phyloP scores from a whole-genome alignment of 2,329 filamentous ascomycete species.

The Botrytis galanthina region DNA sequence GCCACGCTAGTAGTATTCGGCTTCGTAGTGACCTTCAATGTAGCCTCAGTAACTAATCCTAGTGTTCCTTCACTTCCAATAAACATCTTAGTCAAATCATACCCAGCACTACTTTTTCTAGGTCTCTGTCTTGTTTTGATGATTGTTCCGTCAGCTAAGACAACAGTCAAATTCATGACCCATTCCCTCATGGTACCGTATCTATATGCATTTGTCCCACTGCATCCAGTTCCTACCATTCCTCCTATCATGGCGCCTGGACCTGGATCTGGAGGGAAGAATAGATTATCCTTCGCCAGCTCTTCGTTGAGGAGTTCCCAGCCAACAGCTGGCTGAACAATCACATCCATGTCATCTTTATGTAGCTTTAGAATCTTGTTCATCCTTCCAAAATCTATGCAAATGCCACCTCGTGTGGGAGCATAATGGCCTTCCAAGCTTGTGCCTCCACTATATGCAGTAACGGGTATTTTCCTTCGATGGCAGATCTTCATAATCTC shows the following conservation, averaged over 20 bases:
- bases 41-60: conserved; percentile 87
- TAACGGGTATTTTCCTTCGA: conserved; percentile 75
- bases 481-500: conserved; percentile 87
- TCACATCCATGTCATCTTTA: conserved; percentile 72
- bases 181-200: conserved; percentile 96
- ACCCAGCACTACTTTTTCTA: conserved; percentile 86
- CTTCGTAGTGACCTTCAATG: conserved; percentile 78
- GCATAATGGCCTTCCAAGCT: conserved; percentile 88
- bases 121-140: conserved; percentile 87
- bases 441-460: conserved; percentile 83
- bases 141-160: conserved; percentile 84
- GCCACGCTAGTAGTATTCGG: conserved; percentile 80
- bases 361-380: conserved; percentile 75
- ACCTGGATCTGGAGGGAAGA: conserved; percentile 90
- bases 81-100: conserved; percentile 86
- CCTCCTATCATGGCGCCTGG: conserved; percentile 91
- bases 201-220: conserved; percentile 84
- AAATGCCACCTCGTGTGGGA: conserved; percentile 77
- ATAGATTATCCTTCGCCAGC: conserved; percentile 69
- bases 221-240: conserved; percentile 73
- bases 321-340: conserved; percentile 77
- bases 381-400: conserved; percentile 85
- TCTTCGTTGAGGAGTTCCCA: conserved; percentile 85
- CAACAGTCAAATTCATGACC: conserved; percentile 83
- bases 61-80: conserved; percentile 90